Percentiles rank a stretch among this genome's conserved stretches.
phyloP scores from a whole-genome alignment of 345 rosid genomes.

The Punica granatum region DNA sequence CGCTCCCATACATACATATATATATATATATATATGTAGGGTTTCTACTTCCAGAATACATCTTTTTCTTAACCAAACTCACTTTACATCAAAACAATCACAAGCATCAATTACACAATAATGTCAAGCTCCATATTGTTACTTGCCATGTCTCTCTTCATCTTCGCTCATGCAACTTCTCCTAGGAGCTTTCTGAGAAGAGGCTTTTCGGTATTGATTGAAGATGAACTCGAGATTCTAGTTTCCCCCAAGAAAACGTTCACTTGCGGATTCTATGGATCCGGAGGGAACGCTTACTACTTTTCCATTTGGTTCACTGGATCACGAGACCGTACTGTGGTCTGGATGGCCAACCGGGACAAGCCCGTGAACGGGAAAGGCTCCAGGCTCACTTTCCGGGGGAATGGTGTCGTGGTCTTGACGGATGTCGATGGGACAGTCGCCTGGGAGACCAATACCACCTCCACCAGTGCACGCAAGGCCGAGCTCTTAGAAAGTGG shows the following conservation, averaged over 20 bases:
- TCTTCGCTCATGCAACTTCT: background rate
- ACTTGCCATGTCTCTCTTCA: constrained; percentile 5
- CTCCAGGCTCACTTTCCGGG: constrained; percentile 24
- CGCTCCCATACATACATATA: no score
- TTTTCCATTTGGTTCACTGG: constrained; percentile 36
- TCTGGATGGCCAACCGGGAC: constrained; percentile 42
- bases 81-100: no score
- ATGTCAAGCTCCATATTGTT: background rate
- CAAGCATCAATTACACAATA: background rate
- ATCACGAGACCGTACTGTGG: constrained; percentile 22
- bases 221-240: constrained; percentile 16
- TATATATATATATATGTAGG: no score
- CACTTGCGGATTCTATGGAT: constrained; percentile 34
- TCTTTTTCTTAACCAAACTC: no score
- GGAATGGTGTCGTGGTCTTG: constrained; percentile 25
- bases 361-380: constrained; percentile 35
- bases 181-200: constrained; percentile 4
- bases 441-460: constrained; percentile 27
- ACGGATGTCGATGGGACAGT: constrained; percentile 25
- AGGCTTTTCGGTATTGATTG: constrained; percentile 27
- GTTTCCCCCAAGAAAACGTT: constrained; percentile 26
- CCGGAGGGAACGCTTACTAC: constrained; percentile 34
- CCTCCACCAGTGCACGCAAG: constrained; percentile 7
- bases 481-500: constrained; percentile 37
- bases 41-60: no score